These are phyloP conservation scores for Rhodomyrtus psidioides DNA, from an alignment of 441 rosid genomes.

Conservation along the genomic window DNA sequence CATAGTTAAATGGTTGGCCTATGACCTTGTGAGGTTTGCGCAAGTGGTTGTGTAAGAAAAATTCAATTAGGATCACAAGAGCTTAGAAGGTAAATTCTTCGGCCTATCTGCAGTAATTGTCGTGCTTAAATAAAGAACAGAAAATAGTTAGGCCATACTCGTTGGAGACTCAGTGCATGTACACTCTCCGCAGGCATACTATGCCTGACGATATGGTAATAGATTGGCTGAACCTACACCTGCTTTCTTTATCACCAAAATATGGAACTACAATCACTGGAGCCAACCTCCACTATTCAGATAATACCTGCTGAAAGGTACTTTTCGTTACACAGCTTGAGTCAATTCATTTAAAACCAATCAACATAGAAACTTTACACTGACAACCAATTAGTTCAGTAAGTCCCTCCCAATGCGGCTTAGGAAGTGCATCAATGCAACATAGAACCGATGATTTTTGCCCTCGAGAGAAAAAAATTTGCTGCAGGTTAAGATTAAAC, in stretches of 20 bases:
- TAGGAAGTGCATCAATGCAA: neutral
- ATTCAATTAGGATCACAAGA: no score
- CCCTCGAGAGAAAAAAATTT: neutral
- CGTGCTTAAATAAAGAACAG: no score
- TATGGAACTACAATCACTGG: neutral
- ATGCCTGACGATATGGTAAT: no score
- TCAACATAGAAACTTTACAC: neutral
- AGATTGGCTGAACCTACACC: neutral
- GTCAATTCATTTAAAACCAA: neutral
- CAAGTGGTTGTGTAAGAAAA: no score
- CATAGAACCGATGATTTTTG: neutral
- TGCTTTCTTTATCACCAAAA: neutral
- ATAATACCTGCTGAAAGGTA: neutral
- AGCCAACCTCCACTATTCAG: neutral
- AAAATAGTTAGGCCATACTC: no score
- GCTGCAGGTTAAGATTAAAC: neutral
- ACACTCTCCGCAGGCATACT: no score
- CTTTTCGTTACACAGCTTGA: neutral
- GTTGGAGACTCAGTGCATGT: no score
- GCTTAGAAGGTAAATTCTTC: no score
- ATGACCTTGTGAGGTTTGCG: neutral
- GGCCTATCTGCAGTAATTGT: no score
- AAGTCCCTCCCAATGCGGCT: neutral
- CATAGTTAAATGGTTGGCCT: neutral
- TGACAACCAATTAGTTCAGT: neutral